phyloP scores from a whole-genome alignment of 495 filamentous ascomycete genomes.

The Neurospora sp. region DNA sequence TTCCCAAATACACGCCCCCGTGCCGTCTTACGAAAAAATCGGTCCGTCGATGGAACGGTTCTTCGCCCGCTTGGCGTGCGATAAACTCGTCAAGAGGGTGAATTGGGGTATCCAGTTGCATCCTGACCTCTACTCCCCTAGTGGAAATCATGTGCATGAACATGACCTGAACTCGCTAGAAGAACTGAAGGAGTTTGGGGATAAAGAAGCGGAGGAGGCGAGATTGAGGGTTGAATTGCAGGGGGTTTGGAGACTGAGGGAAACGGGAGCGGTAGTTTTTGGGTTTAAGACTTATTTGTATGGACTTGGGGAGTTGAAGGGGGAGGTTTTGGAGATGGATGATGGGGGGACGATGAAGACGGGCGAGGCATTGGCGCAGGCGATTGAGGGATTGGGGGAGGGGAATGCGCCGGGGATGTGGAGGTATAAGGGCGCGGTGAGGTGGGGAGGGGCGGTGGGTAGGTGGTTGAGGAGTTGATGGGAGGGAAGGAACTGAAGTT shows the following conservation, averaged over 20 bases:
- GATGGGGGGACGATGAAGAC: slow-evolving; percentile 64
- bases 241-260: slow-evolving; percentile 62
- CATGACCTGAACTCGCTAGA: slow-evolving; percentile 9
- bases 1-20: slow-evolving; percentile 57
- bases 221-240: slow-evolving; percentile 65
- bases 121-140: slow-evolving; percentile 43
- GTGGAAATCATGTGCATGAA: slow-evolving; percentile 39
- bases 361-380: slow-evolving; percentile 49
- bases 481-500: background rate
- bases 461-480: background rate
- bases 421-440: slow-evolving; percentile 55
- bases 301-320: slow-evolving; percentile 54
- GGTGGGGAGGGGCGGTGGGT: slow-evolving; percentile 53
- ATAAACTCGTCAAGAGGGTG: slow-evolving; percentile 42
- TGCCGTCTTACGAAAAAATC: slow-evolving; percentile 65
- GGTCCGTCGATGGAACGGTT: slow-evolving; percentile 70
- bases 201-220: slow-evolving; percentile 42
- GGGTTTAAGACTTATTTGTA: slow-evolving; percentile 75
- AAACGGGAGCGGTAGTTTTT: slow-evolving; percentile 59
- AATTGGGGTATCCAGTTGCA: slow-evolving; percentile 62
- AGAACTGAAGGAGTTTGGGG: slow-evolving; percentile 30
- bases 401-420: slow-evolving; percentile 61
- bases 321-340: slow-evolving; percentile 54
- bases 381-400: slow-evolving; percentile 60
- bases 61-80: slow-evolving; percentile 49